Percentiles rank a stretch among this genome's conserved stretches.
Conservation (phyloP, 306 rosid species). For the Cucurbita maxima region DNA sequence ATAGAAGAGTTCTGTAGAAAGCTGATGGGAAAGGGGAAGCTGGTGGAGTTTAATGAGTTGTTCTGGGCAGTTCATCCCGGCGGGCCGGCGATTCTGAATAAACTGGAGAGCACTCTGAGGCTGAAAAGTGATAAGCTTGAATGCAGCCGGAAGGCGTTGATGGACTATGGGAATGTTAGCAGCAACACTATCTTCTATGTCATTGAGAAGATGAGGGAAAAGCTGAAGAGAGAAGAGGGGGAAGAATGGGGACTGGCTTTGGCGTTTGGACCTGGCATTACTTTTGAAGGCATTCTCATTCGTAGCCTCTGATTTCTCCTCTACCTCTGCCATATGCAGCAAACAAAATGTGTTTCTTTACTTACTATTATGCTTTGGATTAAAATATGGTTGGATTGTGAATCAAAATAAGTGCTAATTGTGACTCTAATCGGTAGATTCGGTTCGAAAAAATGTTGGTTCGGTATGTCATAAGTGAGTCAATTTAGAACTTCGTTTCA, state of each 20-base stretch:
- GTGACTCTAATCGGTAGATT: not conserved
- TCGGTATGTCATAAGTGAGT: too few relatives aligned
- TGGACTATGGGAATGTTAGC: constrained; percentile 85
- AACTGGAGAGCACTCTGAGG: constrained; percentile 40
- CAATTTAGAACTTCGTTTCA: too few relatives aligned
- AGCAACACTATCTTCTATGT: constrained; percentile 89
- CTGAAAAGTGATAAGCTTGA: constrained; percentile 48
- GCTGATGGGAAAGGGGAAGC: constrained; percentile 27
- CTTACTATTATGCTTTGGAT: not conserved
- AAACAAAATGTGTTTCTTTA: not conserved
- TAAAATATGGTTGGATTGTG: not conserved
- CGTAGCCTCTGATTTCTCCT: constrained; percentile 48
- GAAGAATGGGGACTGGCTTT: constrained; percentile 93
- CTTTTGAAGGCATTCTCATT: constrained; percentile 88
- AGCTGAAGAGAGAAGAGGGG: constrained; percentile 24
- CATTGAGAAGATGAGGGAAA: constrained; percentile 74
- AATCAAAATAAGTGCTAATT: not conserved
- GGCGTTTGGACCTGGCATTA: constrained; percentile 95
- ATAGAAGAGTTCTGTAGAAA: constrained; percentile 71
- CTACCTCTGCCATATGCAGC: too few relatives aligned
- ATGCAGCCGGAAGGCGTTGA: constrained; percentile 66
- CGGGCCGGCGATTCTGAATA: constrained; percentile 80
- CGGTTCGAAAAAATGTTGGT: too few relatives aligned
- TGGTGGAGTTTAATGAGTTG: constrained; percentile 49
- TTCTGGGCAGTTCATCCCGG: constrained; percentile 98